phyloP scores from a whole-genome alignment of 345 rosid species.

The Psidium guajava region DNA sequence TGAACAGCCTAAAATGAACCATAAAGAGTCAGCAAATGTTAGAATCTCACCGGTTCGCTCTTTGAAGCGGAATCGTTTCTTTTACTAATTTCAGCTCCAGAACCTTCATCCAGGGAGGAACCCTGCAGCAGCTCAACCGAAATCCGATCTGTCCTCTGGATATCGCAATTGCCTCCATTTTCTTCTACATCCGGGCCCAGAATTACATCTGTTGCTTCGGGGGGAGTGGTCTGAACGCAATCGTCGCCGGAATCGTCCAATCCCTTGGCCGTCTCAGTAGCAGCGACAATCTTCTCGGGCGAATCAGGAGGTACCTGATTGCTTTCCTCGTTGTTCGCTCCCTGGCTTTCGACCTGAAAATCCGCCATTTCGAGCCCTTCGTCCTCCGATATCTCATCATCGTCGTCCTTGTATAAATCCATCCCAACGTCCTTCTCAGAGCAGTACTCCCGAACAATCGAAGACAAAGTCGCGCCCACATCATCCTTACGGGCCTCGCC shows the following conservation, averaged over 20 bases:
- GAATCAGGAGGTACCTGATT: not conserved
- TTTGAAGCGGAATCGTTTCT: not conserved
- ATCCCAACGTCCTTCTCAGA: not conserved
- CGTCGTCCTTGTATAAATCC: not conserved
- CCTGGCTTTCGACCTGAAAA: not conserved
- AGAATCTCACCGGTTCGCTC: constrained; percentile 18
- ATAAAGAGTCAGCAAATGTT: not conserved
- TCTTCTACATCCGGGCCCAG: not conserved
- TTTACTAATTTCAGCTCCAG: not conserved
- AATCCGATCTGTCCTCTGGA: not conserved
- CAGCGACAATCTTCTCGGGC: not conserved
- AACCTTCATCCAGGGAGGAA: not conserved
- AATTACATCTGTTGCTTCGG: constrained; percentile 20
- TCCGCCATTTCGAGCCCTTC: not conserved
- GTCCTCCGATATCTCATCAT: not conserved
- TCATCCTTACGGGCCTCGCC: not conserved
- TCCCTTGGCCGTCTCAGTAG: not conserved
- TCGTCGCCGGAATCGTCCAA: constrained; percentile 2
- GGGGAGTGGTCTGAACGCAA: constrained; percentile 30
- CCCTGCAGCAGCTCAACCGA: not conserved
- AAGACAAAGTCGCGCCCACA: not conserved
- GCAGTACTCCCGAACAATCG: not conserved
- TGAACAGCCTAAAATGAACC: not conserved
- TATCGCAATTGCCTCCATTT: not conserved
- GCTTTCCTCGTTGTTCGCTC: not conserved